Evolutionary conservation across 805 yeast species (phyloP), one percentile per base, ranked within the genome.

Genomic region (Metschnikowia chrysomelidarum): DNA sequence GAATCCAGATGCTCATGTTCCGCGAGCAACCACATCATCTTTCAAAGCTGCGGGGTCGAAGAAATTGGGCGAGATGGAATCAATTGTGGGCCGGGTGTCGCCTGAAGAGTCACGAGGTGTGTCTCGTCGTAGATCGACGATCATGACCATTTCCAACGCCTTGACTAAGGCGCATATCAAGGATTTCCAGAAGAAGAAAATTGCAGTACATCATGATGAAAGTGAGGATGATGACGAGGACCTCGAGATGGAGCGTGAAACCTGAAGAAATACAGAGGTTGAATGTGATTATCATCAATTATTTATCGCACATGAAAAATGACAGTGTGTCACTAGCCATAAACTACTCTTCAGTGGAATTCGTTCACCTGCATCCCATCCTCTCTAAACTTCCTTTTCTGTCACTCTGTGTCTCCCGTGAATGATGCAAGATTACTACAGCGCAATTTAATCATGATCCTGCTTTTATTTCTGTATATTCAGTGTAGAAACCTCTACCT

Each of bases 141-240:
- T 79, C 28, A 64, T 64, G 24, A 59, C 62, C 18, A 57, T 80
- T n/a, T 63, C 77, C 4, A 71, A 71, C 32, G 74, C 77, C 1
- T 67, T 85, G 47, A 82, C 80, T 9, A 73, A 69, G 57, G 96
- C 95, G 0, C 95, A 87, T 51, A 79, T 85, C 24, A 81, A 82
- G 53, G 96, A 87, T 62, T 87, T 87, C 67, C 93, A 87, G 60
- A 73, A 89, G 50, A 72, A 79, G 36, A 73, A 67, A 46, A 54
- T 55, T 11, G 50, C 53, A 5, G 49, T 52, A 7, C 47, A 51
- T 7, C 51, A 47, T 5, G 61, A 57, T 2, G 64, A 56, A 19
- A 56, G 56, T 14, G 57, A 54, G 19, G 68, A 64, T 14, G 69
- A 61, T 7, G 70, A 64, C 15, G 67, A 57, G 12, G 64, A 57